Percentiles rank a stretch among this genome's conserved stretches.
Evolutionary conservation across 805 yeast species (phyloP).

Genomic region (Candida ipomoeae): DNA sequence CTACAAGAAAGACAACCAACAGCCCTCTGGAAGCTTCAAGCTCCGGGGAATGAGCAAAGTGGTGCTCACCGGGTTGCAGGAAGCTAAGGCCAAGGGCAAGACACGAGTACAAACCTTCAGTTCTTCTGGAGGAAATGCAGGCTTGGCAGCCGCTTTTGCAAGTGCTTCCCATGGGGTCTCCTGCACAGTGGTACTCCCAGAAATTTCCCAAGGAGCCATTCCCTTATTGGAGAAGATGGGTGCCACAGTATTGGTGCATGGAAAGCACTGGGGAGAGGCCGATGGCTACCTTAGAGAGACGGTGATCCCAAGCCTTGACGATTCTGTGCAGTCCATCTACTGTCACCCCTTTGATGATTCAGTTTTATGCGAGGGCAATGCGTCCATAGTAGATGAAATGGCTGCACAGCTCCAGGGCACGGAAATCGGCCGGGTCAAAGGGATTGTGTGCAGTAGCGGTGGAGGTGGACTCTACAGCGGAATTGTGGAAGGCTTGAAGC

Average conservation of each 20-base stretch:
- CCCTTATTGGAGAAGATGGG: slow-evolving; percentile 44
- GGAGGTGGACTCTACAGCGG: slow-evolving; percentile 59
- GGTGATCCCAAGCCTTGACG: slow-evolving; percentile 18
- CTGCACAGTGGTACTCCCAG: slow-evolving; percentile 63
- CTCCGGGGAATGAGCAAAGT: slow-evolving; percentile 51
- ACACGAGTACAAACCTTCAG: slow-evolving; percentile 40
- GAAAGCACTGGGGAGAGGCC: slow-evolving; percentile 49
- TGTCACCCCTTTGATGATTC: slow-evolving; percentile 55
- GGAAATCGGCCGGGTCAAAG: slow-evolving; percentile 30
- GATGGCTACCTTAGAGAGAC: slow-evolving; percentile 35
- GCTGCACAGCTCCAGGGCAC: slow-evolving; percentile 22
- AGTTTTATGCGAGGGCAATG: slow-evolving; percentile 52
- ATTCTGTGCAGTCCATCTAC: slow-evolving; percentile 33
- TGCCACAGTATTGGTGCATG: slow-evolving; percentile 47
- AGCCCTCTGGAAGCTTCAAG: slow-evolving; percentile 58
- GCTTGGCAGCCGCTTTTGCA: slow-evolving; percentile 51
- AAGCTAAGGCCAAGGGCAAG: slow-evolving; percentile 20
- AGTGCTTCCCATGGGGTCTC: slow-evolving; percentile 31
- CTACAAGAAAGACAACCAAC: slow-evolving; percentile 48
- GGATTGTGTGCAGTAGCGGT: slow-evolving; percentile 51
- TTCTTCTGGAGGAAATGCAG: slow-evolving; percentile 58
- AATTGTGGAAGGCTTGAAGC: slow-evolving; percentile 40
- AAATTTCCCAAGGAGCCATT: slow-evolving; percentile 43
- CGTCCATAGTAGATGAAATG: slow-evolving; percentile 36
- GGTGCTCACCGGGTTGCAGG: slow-evolving; percentile 29